Conservation (phyloP, 2,329 filamentous ascomycete genomes). For the Alternaria sp. region DNA sequence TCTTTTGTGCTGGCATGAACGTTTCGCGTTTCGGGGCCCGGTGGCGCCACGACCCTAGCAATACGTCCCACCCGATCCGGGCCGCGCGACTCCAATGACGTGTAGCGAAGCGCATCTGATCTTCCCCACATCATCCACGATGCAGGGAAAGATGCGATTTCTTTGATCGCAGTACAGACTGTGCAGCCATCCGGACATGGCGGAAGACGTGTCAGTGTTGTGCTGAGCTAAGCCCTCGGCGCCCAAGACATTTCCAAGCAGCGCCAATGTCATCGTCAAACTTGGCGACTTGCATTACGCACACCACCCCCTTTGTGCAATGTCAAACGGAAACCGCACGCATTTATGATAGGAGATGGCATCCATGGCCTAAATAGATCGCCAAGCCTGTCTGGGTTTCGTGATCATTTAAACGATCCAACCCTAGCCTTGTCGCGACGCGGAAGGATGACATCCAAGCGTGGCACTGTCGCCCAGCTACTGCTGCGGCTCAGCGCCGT, state of each 20-base stretch:
- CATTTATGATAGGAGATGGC: conserved; percentile 22
- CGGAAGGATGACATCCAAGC: conserved; percentile 25
- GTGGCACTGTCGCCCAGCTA: conserved; percentile 30
- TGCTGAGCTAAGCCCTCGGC: conserved; percentile 9
- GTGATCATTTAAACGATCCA: conserved; percentile 11
- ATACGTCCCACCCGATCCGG: neutral
- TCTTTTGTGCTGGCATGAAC: neutral
- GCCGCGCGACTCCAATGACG: conserved; percentile 4
- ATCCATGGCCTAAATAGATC: conserved; percentile 1
- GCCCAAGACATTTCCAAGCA: conserved; percentile 19
- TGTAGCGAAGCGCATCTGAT: conserved; percentile 3
- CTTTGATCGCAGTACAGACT: conserved; percentile 3
- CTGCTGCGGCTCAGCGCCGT: conserved; percentile 29
- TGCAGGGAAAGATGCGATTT: conserved; percentile 6
- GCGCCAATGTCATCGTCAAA: conserved; percentile 19
- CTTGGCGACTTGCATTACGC: conserved; percentile 30
- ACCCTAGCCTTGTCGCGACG: conserved; percentile 13
- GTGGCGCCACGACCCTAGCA: conserved; percentile 2
- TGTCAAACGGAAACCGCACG: conserved; percentile 8
- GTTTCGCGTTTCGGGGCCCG: neutral
- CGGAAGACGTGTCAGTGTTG: conserved; percentile 9
- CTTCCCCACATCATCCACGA: conserved; percentile 8
- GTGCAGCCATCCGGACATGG: conserved; percentile 8
- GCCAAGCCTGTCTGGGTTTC: conserved; percentile 8
- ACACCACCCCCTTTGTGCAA: conserved; percentile 11